phyloP scores from a whole-genome alignment of 306 rosid species.

The Vigna nakashimae region DNA sequence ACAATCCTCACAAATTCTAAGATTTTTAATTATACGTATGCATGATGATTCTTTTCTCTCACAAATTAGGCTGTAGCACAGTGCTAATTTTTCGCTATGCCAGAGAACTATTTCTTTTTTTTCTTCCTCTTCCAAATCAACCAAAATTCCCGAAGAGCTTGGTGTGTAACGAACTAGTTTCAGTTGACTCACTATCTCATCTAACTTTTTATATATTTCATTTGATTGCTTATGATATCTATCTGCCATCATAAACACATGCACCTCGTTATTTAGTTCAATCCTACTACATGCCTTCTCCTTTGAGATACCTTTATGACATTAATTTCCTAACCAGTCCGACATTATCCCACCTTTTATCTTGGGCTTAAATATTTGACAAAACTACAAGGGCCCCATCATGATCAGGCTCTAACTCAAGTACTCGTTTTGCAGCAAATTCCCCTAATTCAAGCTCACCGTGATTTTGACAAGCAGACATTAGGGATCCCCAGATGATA shows the following conservation, averaged over 20 bases:
- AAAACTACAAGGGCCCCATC: slow-evolving; percentile 83
- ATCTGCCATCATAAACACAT: slow-evolving; percentile 82
- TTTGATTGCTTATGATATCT: slow-evolving; percentile 69
- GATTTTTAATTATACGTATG: slow-evolving; percentile 77
- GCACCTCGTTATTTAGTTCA: slow-evolving; percentile 69
- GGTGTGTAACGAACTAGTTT: slow-evolving; percentile 74
- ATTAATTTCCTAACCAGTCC: slow-evolving; percentile 67
- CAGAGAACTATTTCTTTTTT: slow-evolving; percentile 70
- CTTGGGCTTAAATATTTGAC: slow-evolving; percentile 83
- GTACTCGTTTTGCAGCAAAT: slow-evolving; percentile 77
- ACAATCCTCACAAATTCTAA: no score
- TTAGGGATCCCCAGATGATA: slow-evolving; percentile 86
- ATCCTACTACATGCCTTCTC: slow-evolving; percentile 81
- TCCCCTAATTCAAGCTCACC: slow-evolving; percentile 80
- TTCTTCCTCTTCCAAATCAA: slow-evolving; percentile 82
- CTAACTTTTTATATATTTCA: slow-evolving; percentile 72
- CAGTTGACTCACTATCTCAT: slow-evolving; percentile 69
- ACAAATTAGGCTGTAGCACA: slow-evolving; percentile 70
- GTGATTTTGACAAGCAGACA: slow-evolving; percentile 81
- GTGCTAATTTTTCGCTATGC: slow-evolving; percentile 93
- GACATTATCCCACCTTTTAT: slow-evolving; percentile 82
- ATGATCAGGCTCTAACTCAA: slow-evolving; percentile 73
- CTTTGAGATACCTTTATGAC: slow-evolving; percentile 67
- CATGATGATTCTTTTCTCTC: slow-evolving; percentile 49
- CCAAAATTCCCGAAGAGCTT: slow-evolving; percentile 53